A percentile compares a stretch with the other conserved stretches of the same genome.
These are phyloP conservation scores for Purshia tridentata DNA, from an alignment of 306 rosid genomes.

Conservation along the genomic window DNA sequence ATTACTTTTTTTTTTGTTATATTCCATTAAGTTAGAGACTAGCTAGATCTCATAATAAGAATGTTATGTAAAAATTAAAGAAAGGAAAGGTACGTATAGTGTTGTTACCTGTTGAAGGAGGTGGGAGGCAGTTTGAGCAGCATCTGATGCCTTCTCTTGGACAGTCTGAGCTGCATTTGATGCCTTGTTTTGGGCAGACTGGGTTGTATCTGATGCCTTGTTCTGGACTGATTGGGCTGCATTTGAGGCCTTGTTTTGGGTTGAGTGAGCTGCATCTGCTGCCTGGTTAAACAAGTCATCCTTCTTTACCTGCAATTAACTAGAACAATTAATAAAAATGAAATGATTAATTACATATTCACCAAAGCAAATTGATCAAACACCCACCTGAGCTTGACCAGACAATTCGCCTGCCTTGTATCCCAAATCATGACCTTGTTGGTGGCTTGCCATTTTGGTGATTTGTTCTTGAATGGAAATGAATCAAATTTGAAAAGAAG, in stretches of 20 bases:
- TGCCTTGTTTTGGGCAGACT: constrained; percentile 25
- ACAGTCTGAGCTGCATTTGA: constrained; percentile 22
- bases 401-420: constrained; percentile 28
- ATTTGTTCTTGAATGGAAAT: background rate
- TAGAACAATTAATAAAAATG: background rate
- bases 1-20: no score
- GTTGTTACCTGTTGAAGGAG: constrained; percentile 51
- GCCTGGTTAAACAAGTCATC: constrained; percentile 34
- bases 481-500: background rate
- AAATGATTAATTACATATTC: background rate
- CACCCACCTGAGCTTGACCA: constrained; percentile 39
- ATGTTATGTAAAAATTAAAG: background rate
- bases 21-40: no score
- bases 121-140: constrained; percentile 31
- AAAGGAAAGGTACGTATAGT: background rate
- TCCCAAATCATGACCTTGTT: constrained; percentile 10
- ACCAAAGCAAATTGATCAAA: background rate
- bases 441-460: constrained; percentile 39
- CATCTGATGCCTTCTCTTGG: constrained; percentile 21
- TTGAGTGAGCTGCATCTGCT: constrained; percentile 5
- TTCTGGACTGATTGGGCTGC: constrained; percentile 21
- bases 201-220: constrained; percentile 7
- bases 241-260: constrained; percentile 23
- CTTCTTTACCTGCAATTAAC: constrained; percentile 22
- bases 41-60: background rate